Base-by-base conservation (phyloP, 2,329 filamentous ascomycete genomes). In the Penicillium sp. region DNA sequence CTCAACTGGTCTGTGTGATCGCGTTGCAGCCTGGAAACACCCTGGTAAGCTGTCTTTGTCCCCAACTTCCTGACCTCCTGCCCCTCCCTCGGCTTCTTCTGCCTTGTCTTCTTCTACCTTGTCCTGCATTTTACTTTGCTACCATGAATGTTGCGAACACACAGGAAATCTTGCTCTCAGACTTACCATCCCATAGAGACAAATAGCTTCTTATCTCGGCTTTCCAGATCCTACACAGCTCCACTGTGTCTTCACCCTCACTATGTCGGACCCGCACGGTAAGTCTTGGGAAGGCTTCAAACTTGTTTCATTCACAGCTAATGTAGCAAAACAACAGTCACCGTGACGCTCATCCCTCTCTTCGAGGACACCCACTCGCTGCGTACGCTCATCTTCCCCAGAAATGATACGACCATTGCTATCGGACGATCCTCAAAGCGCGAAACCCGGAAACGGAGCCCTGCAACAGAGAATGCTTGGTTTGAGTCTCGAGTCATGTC, bases 401-500 rank as follows among this genome's bases (percentile, higher is more conserved):
- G 62, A 5, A 56, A 62, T 19, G 60, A 61, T 35, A 67, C 69
- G 41, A 36, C 53, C 14, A 53, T 74, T 43, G 58, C 67, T 14
- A 70, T 79, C 50, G 76, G 77, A 29, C 70, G 77, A 53, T 67
- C 75, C 7, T 78, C 76, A 4, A 75, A 71, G 44, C 72, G 68
- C 16, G 69, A 69, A 29, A 48, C 53, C 1, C 74, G 74, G 54
- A 67, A 70, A 40, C 67, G 77, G 2, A 42, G 61, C 4, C 73
- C 76, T 7, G 59, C 61, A 18, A 36, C 48, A n/a, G 50, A 74
- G 38, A 79, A 79, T 67, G 73, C 66, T 30, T 74, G 72, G 64
- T 79, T 78, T 57, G 73, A 78, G 23, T 78, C 76, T 45, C 71
- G 74, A 47, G 77, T 79, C 10, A 76, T 79, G 70, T 79, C 77